phyloP scores from a whole-genome alignment of 139 green algal genomes.

The Coelastrella sp. region DNA sequence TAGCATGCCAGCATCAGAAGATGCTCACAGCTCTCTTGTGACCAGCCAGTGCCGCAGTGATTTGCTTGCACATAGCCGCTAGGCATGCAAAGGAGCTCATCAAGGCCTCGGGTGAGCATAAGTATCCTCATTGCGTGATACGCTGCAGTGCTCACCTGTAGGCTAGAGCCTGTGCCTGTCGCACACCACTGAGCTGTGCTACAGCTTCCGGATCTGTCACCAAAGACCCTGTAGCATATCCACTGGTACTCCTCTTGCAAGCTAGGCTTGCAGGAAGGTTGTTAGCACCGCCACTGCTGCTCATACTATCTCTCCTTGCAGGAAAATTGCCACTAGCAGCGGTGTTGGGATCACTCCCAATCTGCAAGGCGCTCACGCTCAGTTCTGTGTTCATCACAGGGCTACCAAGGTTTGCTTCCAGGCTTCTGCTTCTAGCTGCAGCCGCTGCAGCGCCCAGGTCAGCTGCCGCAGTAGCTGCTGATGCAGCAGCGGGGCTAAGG shows the following conservation, averaged over 20 bases:
- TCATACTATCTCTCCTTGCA: not conserved
- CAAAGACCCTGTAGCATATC: not conserved
- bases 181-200: not conserved
- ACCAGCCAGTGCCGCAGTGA: too few species aligned
- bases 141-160: constrained; percentile 9
- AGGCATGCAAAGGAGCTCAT: too few species aligned
- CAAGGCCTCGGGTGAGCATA: too few species aligned
- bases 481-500: not conserved
- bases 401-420: not conserved
- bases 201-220: not conserved
- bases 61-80: too few species aligned
- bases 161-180: not conserved
- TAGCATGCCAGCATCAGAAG: too few species aligned
- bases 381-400: not conserved
- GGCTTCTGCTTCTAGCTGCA: not conserved
- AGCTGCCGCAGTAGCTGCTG: not conserved
- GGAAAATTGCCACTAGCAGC: not conserved
- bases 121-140: too few species aligned
- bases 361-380: not conserved
- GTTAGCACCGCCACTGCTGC: not conserved
- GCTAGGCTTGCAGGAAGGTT: not conserved
- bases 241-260: not conserved
- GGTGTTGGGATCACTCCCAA: not conserved
- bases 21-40: too few species aligned
- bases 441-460: not conserved